phyloP scores from a whole-genome alignment of 1,139 yeast genomes.

The Saccharomyces pastorianus region DNA sequence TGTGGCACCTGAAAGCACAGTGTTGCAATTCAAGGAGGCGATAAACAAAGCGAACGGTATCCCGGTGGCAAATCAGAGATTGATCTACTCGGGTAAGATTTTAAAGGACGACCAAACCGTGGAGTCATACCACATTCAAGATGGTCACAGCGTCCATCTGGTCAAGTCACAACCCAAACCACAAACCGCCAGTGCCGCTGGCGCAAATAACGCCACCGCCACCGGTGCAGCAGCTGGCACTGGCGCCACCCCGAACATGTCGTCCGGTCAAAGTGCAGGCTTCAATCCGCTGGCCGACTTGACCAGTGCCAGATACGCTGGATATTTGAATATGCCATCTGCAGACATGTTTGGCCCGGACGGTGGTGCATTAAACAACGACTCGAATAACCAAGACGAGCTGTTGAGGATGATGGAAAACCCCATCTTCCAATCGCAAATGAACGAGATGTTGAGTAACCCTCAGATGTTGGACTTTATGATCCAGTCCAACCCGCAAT shows the following conservation, averaged over 20 bases:
- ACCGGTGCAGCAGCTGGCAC: slow-evolving; percentile 8
- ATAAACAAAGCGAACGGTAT: slow-evolving; percentile 54
- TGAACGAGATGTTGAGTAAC: slow-evolving; percentile 69
- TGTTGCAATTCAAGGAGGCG: slow-evolving; percentile 59
- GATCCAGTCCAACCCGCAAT: slow-evolving; percentile 76
- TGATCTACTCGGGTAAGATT: slow-evolving; percentile 90
- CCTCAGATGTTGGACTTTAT: slow-evolving; percentile 79
- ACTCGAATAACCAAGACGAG: slow-evolving; percentile 65
- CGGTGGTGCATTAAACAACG: slow-evolving; percentile 62
- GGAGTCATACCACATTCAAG: slow-evolving; percentile 67
- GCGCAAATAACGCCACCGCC: slow-evolving; percentile 14
- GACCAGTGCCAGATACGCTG: slow-evolving; percentile 94
- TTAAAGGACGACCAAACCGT: slow-evolving; percentile 75
- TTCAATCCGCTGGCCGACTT: slow-evolving; percentile 85
- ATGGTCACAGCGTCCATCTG: slow-evolving; percentile 81
- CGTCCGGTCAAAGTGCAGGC: slow-evolving; percentile 76
- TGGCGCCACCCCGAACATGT: slow-evolving; percentile 59
- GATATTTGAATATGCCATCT: slow-evolving; percentile 73
- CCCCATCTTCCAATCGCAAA: slow-evolving; percentile 72
- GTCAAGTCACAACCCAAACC: slow-evolving; percentile 54
- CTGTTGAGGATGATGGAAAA: slow-evolving; percentile 65
- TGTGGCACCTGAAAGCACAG: slow-evolving; percentile 47
- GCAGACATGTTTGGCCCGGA: slow-evolving; percentile 92
- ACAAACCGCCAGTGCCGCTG: slow-evolving; percentile 20
- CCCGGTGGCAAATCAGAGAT: slow-evolving; percentile 69